These are phyloP conservation scores for Mycotypha africana DNA, from an alignment of 371 early-diverging fungal genomes.

Conservation along the genomic window DNA sequence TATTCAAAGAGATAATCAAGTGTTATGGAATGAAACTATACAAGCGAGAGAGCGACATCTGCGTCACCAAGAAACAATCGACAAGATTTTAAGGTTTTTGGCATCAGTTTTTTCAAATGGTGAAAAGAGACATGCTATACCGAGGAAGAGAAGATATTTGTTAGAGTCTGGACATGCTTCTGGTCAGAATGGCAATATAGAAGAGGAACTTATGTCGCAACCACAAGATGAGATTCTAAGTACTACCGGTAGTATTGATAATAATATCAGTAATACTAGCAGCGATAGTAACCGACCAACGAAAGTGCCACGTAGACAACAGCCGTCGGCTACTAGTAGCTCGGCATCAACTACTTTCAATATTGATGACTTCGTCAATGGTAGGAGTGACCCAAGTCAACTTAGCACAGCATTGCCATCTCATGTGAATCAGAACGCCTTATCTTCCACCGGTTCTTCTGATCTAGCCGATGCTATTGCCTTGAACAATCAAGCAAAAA, in stretches of 20 bases:
- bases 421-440: constrained; percentile 5
- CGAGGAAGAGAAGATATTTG: constrained; percentile 43
- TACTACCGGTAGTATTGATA: neutral
- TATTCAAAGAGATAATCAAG: constrained; percentile 83
- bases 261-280: neutral
- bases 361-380: constrained; percentile 20
- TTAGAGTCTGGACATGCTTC: constrained; percentile 27
- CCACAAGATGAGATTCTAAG: too few species aligned
- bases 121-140: constrained; percentile 38
- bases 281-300: constrained; percentile 3
- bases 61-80: constrained; percentile 87
- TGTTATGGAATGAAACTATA: constrained; percentile 82
- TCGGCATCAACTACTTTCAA: constrained; percentile 5
- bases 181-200: constrained; percentile 8
- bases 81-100: constrained; percentile 81
- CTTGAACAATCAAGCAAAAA: constrained; percentile 19
- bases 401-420: constrained; percentile 4
- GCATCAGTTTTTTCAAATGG: constrained; percentile 71
- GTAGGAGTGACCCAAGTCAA: constrained; percentile 4
- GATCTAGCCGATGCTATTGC: constrained; percentile 26
- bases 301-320: constrained; percentile 9
- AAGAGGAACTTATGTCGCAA: neutral
- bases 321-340: neutral
- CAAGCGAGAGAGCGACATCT: constrained; percentile 72
- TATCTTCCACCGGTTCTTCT: neutral